Evolutionary conservation across 495 filamentous ascomycete genomes (phyloP).

Genomic region (Darksidea phi): DNA sequence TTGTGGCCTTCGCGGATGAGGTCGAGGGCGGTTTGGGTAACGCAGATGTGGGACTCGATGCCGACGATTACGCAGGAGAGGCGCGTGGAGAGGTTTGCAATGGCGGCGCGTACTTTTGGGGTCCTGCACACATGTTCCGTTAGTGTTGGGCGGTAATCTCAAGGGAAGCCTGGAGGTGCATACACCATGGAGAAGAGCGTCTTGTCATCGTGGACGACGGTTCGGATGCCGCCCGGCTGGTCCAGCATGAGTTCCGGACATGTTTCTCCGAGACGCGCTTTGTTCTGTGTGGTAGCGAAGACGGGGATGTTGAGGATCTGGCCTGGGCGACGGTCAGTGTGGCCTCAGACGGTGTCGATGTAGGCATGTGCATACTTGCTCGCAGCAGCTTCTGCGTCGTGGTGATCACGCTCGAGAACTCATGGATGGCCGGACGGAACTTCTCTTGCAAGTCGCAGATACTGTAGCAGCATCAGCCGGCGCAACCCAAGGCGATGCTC

Average conservation of each 20-base stretch:
- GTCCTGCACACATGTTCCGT: constrained; percentile 32
- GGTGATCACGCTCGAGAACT: constrained; percentile 71
- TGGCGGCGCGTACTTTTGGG: constrained; percentile 40
- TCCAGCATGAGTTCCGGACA: constrained; percentile 64
- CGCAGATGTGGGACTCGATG: constrained; percentile 92
- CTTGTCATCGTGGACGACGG: constrained; percentile 70
- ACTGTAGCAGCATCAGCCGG: constrained; percentile 48
- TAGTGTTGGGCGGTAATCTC: background rate
- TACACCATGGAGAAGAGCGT: constrained; percentile 82
- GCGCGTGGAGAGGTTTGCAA: constrained; percentile 24
- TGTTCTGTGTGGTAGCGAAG: constrained; percentile 81
- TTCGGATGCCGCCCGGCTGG: constrained; percentile 41
- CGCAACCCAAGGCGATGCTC: background rate
- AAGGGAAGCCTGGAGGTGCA: constrained; percentile 35
- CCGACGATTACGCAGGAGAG: constrained; percentile 67
- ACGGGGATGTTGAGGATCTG: constrained; percentile 71
- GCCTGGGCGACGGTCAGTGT: constrained; percentile 35
- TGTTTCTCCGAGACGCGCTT: constrained; percentile 70
- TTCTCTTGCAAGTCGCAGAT: constrained; percentile 96
- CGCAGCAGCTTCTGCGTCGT: constrained; percentile 54
- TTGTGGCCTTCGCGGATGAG: constrained; percentile 68
- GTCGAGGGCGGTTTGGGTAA: constrained; percentile 83
- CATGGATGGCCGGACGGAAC: constrained; percentile 76
- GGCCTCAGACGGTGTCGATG: background rate
- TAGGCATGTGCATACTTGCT: constrained; percentile 44